Conservation (phyloP, 345 rosid species). For the Populus tremula region DNA sequence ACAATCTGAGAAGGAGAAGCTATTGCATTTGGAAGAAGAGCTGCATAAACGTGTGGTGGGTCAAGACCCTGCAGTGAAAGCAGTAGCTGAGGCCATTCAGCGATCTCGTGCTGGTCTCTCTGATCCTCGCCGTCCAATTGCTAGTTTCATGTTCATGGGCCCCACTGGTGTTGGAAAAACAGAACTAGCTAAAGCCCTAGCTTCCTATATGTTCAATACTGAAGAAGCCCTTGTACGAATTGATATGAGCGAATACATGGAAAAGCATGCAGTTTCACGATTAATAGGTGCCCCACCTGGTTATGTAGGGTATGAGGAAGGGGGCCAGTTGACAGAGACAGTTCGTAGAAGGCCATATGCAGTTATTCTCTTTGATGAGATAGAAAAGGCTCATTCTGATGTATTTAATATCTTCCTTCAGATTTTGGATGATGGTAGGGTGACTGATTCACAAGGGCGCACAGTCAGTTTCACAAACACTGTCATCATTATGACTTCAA, state of each 20-base stretch:
- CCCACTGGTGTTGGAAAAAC: conserved; percentile 99
- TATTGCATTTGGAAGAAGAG: conserved; percentile 82
- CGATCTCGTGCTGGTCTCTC: conserved; percentile 97
- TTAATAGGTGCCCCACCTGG: conserved; percentile 99
- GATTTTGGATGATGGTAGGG: conserved; percentile 94
- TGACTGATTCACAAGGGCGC: conserved; percentile 95
- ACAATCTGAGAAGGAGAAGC: conserved; percentile 89
- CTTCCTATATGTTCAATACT: conserved; percentile 88
- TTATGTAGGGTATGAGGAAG: conserved; percentile 96
- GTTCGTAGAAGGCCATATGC: conserved; percentile 95
- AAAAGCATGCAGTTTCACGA: conserved; percentile 95
- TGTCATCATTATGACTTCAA: conserved; percentile 89
- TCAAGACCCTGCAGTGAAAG: conserved; percentile 88
- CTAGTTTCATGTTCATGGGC: conserved; percentile 99
- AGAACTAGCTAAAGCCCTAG: conserved; percentile 89
- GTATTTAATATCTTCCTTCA: conserved; percentile 97
- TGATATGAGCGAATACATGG: conserved; percentile 99
- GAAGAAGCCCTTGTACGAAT: conserved; percentile 94
- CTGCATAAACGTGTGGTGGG: conserved; percentile 91
- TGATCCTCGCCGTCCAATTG: conserved; percentile 95
- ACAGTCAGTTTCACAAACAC: conserved; percentile 94
- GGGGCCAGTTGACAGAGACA: conserved; percentile 90
- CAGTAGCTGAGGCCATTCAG: conserved; percentile 97
- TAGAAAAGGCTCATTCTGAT: conserved; percentile 93
- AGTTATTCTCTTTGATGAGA: conserved; percentile 94